Evolutionary conservation across 805 yeast species (phyloP).

Genomic region (Candida ulmi): DNA sequence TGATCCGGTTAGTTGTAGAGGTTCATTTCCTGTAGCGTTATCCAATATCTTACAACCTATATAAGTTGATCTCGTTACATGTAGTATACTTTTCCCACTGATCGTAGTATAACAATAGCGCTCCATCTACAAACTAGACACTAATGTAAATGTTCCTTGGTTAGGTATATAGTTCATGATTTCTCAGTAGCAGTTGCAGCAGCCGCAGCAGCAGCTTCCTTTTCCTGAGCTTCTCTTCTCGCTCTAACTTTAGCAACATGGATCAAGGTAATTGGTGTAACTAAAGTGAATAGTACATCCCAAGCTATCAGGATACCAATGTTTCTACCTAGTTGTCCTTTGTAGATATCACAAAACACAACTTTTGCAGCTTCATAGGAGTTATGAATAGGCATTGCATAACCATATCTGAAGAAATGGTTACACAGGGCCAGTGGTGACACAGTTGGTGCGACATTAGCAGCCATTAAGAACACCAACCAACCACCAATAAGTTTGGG

Average conservation of each 20-base stretch:
- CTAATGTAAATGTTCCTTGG: too few relatives aligned
- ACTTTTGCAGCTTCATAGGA: conserved; percentile 51
- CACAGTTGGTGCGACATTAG: conserved; percentile 58
- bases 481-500: conserved; percentile 69
- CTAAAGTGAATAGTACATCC: conserved; percentile 38
- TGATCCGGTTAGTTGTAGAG: too few relatives aligned
- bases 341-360: conserved; percentile 45
- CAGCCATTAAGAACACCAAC: conserved; percentile 59
- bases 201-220: too few relatives aligned
- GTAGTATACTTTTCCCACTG: too few relatives aligned
- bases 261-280: conserved; percentile 30
- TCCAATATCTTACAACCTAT: too few relatives aligned
- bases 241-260: conserved; percentile 2
- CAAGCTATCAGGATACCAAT: conserved; percentile 50
- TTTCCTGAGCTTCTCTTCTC: conserved; percentile 1
- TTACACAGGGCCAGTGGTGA: conserved; percentile 39
- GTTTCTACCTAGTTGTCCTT: conserved; percentile 48
- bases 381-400: conserved; percentile 58
- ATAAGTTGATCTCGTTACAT: too few relatives aligned
- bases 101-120: too few relatives aligned
- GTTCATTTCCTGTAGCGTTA: too few relatives aligned
- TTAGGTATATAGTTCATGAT: too few relatives aligned
- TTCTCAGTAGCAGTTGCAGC: too few relatives aligned
- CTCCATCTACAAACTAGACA: too few relatives aligned
- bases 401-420: conserved; percentile 39